These are phyloP conservation scores for Pulveroboletus sp. DNA, from an alignment of 768 basidiomycete genomes.

Conservation along the genomic window DNA sequence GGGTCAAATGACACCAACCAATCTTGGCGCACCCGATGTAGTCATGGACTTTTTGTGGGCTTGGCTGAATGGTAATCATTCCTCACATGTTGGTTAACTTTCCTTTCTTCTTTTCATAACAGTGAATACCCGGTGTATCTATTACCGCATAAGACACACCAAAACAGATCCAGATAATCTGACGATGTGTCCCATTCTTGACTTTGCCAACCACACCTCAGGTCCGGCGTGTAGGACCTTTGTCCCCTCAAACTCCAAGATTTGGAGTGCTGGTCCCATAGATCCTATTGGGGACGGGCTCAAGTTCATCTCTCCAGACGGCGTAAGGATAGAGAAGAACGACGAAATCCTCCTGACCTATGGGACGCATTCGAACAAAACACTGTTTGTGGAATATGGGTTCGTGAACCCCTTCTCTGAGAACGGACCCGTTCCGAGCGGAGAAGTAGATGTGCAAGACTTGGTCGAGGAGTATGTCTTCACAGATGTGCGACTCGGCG, in stretches of 20 bases:
- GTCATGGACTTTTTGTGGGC: constrained; percentile 68
- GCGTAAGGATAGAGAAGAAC: constrained; percentile 38
- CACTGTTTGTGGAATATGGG: constrained; percentile 86
- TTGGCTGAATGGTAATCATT: constrained; percentile 75
- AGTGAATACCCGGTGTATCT: constrained; percentile 94
- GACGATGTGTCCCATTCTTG: constrained; percentile 84
- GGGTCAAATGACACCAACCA: background rate
- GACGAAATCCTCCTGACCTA: constrained; percentile 78
- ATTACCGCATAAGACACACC: constrained; percentile 49
- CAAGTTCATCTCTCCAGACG: constrained; percentile 46
- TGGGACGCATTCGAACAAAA: constrained; percentile 72
- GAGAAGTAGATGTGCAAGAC: constrained; percentile 62
- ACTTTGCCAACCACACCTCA: constrained; percentile 80
- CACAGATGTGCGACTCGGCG: constrained; percentile 35
- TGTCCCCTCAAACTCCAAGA: constrained; percentile 32
- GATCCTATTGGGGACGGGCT: constrained; percentile 41
- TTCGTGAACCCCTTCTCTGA: constrained; percentile 51
- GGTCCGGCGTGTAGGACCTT: constrained; percentile 42
- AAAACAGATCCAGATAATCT: constrained; percentile 66
- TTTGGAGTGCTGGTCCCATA: constrained; percentile 35
- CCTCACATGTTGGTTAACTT: constrained; percentile 2
- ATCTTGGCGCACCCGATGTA: constrained; percentile 5
- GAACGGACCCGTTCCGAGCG: constrained; percentile 29
- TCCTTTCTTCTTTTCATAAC: constrained; percentile 6
- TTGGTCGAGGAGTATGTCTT: constrained; percentile 49